phyloP scores from a whole-genome alignment of 2,329 filamentous ascomycete genomes.

The Fusarium sp. region DNA sequence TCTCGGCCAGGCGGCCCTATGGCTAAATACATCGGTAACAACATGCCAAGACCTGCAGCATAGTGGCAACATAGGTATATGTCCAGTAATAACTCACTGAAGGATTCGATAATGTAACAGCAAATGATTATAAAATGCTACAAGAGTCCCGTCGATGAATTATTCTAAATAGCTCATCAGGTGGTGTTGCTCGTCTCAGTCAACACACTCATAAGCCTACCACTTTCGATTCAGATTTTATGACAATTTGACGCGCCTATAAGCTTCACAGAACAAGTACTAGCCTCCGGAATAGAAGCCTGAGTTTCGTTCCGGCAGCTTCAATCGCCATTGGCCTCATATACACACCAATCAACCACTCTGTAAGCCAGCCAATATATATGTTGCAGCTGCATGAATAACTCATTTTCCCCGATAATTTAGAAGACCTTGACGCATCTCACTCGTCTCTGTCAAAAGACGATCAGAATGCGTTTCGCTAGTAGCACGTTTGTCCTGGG shows the following conservation, averaged over 20 bases:
- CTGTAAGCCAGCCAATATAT: too few species aligned
- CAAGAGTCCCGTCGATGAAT: not conserved
- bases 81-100: not conserved
- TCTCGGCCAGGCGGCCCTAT: not conserved
- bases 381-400: too few species aligned
- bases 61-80: not conserved
- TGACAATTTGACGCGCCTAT: too few species aligned
- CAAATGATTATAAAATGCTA: not conserved
- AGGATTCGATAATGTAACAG: not conserved
- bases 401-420: too few species aligned
- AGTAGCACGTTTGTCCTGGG: not conserved
- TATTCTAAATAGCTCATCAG: not conserved
- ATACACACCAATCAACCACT: too few species aligned
- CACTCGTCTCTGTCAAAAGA: too few species aligned
- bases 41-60: not conserved
- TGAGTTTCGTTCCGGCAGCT: too few species aligned
- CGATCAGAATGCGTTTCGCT: not conserved
- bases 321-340: too few species aligned
- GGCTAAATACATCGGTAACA: constrained; percentile 7
- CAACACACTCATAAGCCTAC: not conserved
- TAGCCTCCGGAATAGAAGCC: too few species aligned
- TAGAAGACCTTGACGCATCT: too few species aligned
- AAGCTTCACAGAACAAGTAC: too few species aligned
- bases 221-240: too few species aligned
- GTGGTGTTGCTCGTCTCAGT: not conserved